phyloP scores from a whole-genome alignment of 2,329 filamentous ascomycete genomes.

The Fusarium sororula region DNA sequence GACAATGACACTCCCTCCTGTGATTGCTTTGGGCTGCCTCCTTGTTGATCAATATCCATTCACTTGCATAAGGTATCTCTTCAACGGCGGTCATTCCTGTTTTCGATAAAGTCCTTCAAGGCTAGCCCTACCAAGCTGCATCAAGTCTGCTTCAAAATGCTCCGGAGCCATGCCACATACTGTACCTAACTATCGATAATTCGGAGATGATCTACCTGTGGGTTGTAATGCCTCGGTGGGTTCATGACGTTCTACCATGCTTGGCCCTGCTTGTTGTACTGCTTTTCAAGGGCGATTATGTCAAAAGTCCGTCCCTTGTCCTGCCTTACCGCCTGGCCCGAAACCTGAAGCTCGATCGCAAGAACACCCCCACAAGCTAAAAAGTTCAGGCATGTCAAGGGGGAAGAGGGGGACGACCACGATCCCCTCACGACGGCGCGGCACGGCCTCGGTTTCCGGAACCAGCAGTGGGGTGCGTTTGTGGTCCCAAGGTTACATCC shows the following conservation, averaged over 20 bases:
- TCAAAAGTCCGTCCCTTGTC: neutral
- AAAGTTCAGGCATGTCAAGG: neutral
- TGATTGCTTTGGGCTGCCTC: neutral
- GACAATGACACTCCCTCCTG: neutral
- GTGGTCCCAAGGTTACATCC: constrained; percentile 21
- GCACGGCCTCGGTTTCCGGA: constrained; percentile 34
- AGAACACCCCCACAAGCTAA: neutral
- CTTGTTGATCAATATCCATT: constrained; percentile 17
- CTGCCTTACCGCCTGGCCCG: constrained; percentile 3
- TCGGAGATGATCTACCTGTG: neutral
- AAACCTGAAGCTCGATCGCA: neutral
- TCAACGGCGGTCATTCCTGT: neutral
- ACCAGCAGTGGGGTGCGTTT: constrained; percentile 40
- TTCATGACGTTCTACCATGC: constrained; percentile 5
- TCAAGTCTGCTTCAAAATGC: neutral
- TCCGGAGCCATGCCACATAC: neutral
- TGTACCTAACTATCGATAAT: neutral
- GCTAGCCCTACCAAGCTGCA: constrained; percentile 23
- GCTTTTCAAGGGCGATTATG: neutral
- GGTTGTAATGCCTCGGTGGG: neutral
- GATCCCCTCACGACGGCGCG: constrained; percentile 16
- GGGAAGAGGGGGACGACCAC: neutral
- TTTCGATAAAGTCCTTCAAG: constrained; percentile 9
- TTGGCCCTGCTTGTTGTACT: neutral
- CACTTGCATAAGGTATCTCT: neutral